Percentiles rank a stretch among this genome's conserved stretches.
Evolutionary conservation across 192 early-diverging fungal genomes (phyloP).

Genomic region (Backusella parvicylindrica): DNA sequence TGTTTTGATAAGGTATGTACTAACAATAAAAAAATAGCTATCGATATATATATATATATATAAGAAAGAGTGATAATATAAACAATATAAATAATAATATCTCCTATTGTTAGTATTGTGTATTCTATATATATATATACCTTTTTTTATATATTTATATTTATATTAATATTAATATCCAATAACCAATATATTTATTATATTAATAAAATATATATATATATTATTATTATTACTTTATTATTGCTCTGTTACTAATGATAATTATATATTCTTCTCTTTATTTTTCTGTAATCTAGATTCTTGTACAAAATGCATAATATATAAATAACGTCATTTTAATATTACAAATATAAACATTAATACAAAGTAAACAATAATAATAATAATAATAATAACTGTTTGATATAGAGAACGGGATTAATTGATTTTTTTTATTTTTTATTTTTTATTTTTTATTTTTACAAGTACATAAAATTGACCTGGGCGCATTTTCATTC

Average conservation of each 20-base stretch:
- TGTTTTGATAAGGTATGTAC: background rate
- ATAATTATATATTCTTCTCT: too few species aligned
- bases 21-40: too few species aligned
- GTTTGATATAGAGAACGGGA: background rate
- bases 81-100: background rate
- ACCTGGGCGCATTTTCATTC: background rate
- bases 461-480: background rate
- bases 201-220: background rate
- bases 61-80: background rate
- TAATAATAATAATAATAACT: background rate
- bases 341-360: background rate
- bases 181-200: background rate
- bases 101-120: background rate
- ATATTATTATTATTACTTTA: background rate
- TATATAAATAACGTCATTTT: background rate
- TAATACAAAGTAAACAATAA: background rate
- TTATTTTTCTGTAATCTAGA: background rate
- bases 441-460: background rate
- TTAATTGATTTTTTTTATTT: background rate
- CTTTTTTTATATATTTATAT: background rate
- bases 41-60: background rate
- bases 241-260: background rate
- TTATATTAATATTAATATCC: too few species aligned
- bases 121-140: background rate
- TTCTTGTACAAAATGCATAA: background rate